Base-by-base conservation (phyloP, 2,329 filamentous ascomycete species). In the Paecilomyces fulvus region DNA sequence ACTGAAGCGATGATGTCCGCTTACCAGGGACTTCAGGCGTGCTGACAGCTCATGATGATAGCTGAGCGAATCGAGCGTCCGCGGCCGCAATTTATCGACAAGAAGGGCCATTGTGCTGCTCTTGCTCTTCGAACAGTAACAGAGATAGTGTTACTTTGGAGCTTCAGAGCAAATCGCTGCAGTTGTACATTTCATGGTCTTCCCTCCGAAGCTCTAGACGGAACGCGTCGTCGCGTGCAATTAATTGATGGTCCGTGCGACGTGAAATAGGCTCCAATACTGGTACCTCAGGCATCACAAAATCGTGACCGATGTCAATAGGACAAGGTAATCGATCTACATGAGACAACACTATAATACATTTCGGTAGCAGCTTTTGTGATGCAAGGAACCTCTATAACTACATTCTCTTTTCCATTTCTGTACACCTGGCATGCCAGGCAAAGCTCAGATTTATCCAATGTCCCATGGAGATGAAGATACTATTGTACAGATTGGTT, bases 31-130 rank as follows among this genome's bases (percentile, higher is more conserved):
- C 64, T 86, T 85, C 51, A 99, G 82, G 58, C 92, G 85, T 25
- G 90, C 87, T 10, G 94, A 96, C 49, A 99, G 83, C 60, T 95
- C 90, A 55, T 84, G 75, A 65, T 99, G 94, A 68, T 97, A 99
- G 64, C 88, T 90, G 58, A 96, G 81, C 46, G 80, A 62, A 60
- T 79, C 76, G 6, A 80, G 72, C 23, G 74, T 73, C 21, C 75
- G 71, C 33, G 77, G 77, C 12, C 84, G 80, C 60, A 86, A 77
- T 65, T 84, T 86, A 64, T 87, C 84, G 49, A 87, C 83, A 37
- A 87, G 75, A 11, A 87, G 75, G 58, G 84, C 82, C 84, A 87
- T 87, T 61, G 49, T 71, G 59, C 52, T 48, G 30, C 46, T 56
- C 25, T 43, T 60, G 50, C 62, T 46, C 37, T 52, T 17, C 28